Evolutionary conservation across 495 filamentous ascomycete species (phyloP).

Genomic region (Friedmanniomyces endolithicus): DNA sequence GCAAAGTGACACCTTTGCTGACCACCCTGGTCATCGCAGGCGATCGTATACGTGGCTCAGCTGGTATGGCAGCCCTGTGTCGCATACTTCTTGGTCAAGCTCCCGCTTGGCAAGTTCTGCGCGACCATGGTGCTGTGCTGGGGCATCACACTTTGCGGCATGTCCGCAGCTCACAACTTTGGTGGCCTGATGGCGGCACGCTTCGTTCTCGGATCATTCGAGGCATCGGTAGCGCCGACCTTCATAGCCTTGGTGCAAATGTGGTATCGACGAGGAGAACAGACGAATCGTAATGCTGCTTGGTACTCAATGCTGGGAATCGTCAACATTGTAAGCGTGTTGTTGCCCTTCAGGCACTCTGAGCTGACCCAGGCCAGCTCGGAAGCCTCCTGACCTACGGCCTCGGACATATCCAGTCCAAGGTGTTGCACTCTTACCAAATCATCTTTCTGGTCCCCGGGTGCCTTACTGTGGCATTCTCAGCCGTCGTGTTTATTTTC

Average conservation of each 20-base stretch:
- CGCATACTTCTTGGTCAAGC: constrained; percentile 37
- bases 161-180: constrained; percentile 29
- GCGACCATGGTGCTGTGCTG: constrained; percentile 23
- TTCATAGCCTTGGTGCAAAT: constrained; percentile 51
- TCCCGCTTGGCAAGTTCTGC: constrained; percentile 30
- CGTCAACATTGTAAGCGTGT: constrained; percentile 31
- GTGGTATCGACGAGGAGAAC: constrained; percentile 50
- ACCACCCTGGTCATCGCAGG: no score
- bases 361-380: constrained; percentile 5
- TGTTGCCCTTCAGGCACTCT: not conserved
- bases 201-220: constrained; percentile 26
- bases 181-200: constrained; percentile 33
- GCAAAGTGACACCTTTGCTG: no score
- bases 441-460: constrained; percentile 47
- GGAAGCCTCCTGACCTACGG: constrained; percentile 44
- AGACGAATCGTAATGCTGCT: constrained; percentile 44
- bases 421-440: constrained; percentile 45
- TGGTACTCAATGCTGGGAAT: constrained; percentile 49
- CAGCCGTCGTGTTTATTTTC: constrained; percentile 22
- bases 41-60: constrained; percentile 26
- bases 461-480: constrained; percentile 33
- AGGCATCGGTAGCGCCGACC: constrained; percentile 37
- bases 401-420: constrained; percentile 45
- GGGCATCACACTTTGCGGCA: constrained; percentile 24
- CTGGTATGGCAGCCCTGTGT: constrained; percentile 25